A percentile compares a stretch with the other conserved stretches of the same genome.
Evolutionary conservation across 2,329 filamentous ascomycete genomes (phyloP).

Genomic region (Tolypocladium album): DNA sequence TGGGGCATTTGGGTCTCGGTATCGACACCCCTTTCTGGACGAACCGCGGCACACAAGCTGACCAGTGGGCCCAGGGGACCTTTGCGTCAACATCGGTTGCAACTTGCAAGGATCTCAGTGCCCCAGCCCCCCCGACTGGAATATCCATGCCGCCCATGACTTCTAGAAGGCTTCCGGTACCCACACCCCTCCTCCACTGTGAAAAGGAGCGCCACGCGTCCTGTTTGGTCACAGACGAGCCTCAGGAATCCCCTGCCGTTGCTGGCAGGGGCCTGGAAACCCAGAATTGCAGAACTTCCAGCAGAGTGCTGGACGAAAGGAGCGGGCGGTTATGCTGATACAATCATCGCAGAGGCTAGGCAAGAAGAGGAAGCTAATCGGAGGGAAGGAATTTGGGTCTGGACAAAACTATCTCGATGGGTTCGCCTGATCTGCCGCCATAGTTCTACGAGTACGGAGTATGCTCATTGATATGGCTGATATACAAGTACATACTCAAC

Average conservation of each 20-base stretch:
- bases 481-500: neutral
- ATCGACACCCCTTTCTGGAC: neutral
- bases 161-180: neutral
- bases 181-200: neutral
- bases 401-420: neutral
- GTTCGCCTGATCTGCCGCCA: neutral
- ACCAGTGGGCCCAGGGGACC: neutral
- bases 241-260: neutral
- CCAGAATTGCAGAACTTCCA: neutral
- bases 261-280: neutral
- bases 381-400: neutral
- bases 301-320: neutral
- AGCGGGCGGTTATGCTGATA: neutral
- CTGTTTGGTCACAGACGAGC: neutral
- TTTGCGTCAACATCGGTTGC: neutral
- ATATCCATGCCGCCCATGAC: neutral
- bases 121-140: neutral
- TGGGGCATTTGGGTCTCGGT: neutral
- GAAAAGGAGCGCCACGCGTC: neutral
- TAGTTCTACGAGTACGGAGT: too few species aligned
- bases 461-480: too few species aligned
- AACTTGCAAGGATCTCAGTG: neutral
- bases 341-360: neutral
- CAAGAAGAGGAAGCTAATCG: neutral
- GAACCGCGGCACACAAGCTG: neutral